Evolutionary conservation across 2,329 filamentous ascomycete species (phyloP).

Genomic region (Thelonectria rubi): DNA sequence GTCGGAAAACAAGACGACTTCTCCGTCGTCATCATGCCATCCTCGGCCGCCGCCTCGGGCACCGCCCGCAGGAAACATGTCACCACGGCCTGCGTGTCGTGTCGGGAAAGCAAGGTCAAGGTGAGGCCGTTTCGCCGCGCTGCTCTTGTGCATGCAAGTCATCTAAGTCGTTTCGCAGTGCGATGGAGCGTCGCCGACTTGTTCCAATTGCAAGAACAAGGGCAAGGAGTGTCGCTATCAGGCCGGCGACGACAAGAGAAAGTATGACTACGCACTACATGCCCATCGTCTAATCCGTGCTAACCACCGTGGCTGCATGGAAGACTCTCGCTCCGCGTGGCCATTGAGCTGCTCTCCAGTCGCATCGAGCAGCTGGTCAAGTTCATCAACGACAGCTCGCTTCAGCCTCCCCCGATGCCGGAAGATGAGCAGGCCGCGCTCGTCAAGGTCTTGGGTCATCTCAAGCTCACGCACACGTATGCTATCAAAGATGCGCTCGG

Average conservation of each 20-base stretch:
- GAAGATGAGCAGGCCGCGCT: constrained; percentile 30
- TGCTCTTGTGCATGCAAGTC: background rate
- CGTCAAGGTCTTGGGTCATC: constrained; percentile 28
- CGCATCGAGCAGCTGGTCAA: constrained; percentile 37
- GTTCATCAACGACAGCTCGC: constrained; percentile 52
- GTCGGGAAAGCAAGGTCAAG: constrained; percentile 55
- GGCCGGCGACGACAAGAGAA: constrained; percentile 33
- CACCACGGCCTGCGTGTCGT: constrained; percentile 55
- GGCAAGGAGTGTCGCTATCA: constrained; percentile 32
- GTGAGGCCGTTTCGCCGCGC: constrained; percentile 36
- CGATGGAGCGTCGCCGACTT: constrained; percentile 28
- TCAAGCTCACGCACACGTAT: constrained; percentile 27
- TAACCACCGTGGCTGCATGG: too few relatives aligned
- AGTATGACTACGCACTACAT: constrained; percentile 13
- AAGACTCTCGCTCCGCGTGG: constrained; percentile 30
- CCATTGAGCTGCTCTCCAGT: constrained; percentile 28
- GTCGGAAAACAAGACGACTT: background rate
- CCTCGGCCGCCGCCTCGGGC: constrained; percentile 13
- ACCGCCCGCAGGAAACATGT: constrained; percentile 49
- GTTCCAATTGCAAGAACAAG: constrained; percentile 34
- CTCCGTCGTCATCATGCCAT: constrained; percentile 24
- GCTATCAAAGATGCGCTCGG: constrained; percentile 25
- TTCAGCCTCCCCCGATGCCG: constrained; percentile 50
- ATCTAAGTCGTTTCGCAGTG: constrained; percentile 24
- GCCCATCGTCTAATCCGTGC: background rate